phyloP scores from a whole-genome alignment of 2,329 filamentous ascomycete species.

The Myrmaecium sp. region DNA sequence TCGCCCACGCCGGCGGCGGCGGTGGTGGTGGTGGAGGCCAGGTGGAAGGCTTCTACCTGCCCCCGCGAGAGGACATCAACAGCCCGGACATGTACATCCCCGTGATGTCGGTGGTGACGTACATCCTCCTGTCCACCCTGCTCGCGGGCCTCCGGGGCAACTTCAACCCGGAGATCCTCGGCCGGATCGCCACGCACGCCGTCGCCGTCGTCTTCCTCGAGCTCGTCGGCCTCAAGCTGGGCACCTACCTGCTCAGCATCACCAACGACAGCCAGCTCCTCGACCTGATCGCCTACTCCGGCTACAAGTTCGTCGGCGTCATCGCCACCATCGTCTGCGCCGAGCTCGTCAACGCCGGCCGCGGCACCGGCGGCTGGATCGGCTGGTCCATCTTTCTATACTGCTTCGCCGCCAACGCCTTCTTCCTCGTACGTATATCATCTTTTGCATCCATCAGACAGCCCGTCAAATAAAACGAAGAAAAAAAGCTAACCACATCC shows the following conservation, averaged over 20 bases:
- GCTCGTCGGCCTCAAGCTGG: conserved; percentile 77
- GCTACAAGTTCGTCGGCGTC: conserved; percentile 97
- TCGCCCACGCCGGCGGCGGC: conserved; percentile 36
- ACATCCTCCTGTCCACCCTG: conserved; percentile 83
- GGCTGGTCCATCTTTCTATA: conserved; percentile 84
- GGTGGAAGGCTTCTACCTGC: conserved; percentile 63
- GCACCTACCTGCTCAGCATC: conserved; percentile 85
- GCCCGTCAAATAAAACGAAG: not conserved
- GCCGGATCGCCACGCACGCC: conserved; percentile 71
- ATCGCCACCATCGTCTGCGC: conserved; percentile 73
- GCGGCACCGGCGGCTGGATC: conserved; percentile 72
- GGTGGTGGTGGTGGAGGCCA: conserved; percentile 44
- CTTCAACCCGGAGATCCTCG: conserved; percentile 87
- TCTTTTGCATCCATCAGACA: conserved; percentile 2
- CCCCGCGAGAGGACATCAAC: conserved; percentile 89
- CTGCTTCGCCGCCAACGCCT: conserved; percentile 82
- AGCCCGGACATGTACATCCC: conserved; percentile 99
- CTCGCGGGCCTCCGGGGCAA: conserved; percentile 77
- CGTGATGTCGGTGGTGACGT: conserved; percentile 93
- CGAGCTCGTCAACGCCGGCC: conserved; percentile 59
- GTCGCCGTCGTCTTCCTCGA: conserved; percentile 72
- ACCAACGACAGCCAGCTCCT: conserved; percentile 86
- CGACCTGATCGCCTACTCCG: conserved; percentile 87
- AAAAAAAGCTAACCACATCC: not conserved
- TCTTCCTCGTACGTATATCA: conserved; percentile 65